Evolutionary conservation across 495 filamentous ascomycete genomes (phyloP).

Genomic region (Xylona heveae): DNA sequence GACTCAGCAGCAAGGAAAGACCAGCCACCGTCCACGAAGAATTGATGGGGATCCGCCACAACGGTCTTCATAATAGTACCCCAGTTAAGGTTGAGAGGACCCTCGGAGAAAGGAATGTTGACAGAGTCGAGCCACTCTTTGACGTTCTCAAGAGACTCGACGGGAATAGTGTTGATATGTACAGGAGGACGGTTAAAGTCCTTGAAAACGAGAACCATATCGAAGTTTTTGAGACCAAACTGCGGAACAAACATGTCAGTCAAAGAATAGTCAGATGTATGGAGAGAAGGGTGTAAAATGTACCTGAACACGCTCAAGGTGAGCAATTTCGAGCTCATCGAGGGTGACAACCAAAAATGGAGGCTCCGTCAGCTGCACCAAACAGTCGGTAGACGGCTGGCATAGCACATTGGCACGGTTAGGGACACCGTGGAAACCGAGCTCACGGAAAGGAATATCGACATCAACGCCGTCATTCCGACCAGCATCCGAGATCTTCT

Average conservation of each 20-base stretch:
- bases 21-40: constrained; percentile 94
- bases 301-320: constrained; percentile 85
- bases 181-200: constrained; percentile 73
- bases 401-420: constrained; percentile 86
- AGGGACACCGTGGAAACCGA: constrained; percentile 92
- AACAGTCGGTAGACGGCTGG: constrained; percentile 88
- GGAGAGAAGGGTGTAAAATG: constrained; percentile 3
- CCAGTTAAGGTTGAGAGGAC: constrained; percentile 96
- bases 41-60: constrained; percentile 73
- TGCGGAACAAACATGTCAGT: constrained; percentile 8
- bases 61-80: constrained; percentile 99
- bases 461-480: constrained; percentile 60
- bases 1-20: constrained; percentile 73
- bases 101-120: constrained; percentile 85
- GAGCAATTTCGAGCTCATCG: constrained; percentile 88
- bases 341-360: constrained; percentile 90
- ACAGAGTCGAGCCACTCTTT: constrained; percentile 96
- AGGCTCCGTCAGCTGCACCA: constrained; percentile 94
- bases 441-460: constrained; percentile 89
- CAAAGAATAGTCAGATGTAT: neutral
- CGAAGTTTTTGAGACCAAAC: constrained; percentile 98
- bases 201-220: constrained; percentile 93
- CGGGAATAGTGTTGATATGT: constrained; percentile 96
- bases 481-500: constrained; percentile 87
- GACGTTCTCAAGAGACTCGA: constrained; percentile 80